phyloP scores from a whole-genome alignment of 441 rosid species.

The Eutrema salsugineum region DNA sequence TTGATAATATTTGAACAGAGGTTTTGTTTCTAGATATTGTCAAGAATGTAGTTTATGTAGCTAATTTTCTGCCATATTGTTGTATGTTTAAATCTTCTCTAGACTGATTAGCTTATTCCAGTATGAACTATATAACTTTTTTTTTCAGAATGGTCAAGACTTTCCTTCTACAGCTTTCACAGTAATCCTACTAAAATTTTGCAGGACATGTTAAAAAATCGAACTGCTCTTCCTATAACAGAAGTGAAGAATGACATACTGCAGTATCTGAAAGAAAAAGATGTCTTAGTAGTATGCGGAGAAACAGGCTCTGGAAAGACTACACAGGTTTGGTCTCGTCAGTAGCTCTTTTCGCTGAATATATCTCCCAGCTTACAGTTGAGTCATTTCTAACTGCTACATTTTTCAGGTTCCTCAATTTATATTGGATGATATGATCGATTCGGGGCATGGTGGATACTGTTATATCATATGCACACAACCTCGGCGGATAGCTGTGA shows the following conservation, averaged over 20 bases:
- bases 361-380: neutral
- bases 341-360: neutral
- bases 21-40: neutral
- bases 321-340: slow-evolving; percentile 60
- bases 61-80: neutral
- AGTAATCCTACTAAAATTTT: slow-evolving; percentile 16
- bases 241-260: slow-evolving; percentile 65
- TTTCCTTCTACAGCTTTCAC: neutral
- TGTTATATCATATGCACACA: slow-evolving; percentile 95
- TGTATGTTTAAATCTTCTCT: neutral
- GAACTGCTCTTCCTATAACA: slow-evolving; percentile 78
- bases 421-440: slow-evolving; percentile 93
- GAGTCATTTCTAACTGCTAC: slow-evolving; percentile 13
- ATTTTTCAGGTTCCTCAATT: slow-evolving; percentile 83
- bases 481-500: slow-evolving; percentile 90
- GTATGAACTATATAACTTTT: neutral
- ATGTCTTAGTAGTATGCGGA: slow-evolving; percentile 88
- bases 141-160: neutral
- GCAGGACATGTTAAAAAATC: slow-evolving; percentile 64
- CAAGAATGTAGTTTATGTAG: neutral
- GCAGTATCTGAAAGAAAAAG: slow-evolving; percentile 63
- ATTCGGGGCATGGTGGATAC: slow-evolving; percentile 72
- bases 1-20: neutral
- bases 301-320: slow-evolving; percentile 99
- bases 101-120: neutral